These are phyloP conservation scores for Luzula sylvatica DNA, from an alignment of 176 grass and related monocot species.

Conservation along the genomic window DNA sequence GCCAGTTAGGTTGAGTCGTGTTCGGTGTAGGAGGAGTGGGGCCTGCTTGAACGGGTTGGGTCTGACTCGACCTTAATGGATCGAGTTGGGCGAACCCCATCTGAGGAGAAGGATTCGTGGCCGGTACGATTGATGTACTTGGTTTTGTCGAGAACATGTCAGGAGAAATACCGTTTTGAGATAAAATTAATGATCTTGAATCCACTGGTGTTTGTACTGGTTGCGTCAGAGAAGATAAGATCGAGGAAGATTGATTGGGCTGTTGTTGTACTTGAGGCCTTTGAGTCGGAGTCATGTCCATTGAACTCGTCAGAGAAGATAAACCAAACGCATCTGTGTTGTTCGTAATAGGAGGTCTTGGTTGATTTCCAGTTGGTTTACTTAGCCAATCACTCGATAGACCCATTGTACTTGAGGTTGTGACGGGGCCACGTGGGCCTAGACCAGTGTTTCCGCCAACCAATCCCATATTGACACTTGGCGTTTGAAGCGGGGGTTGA, in stretches of 20 bases:
- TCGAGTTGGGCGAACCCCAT: constrained; percentile 46
- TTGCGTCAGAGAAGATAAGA: constrained; percentile 25
- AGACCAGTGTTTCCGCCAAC: constrained; percentile 31
- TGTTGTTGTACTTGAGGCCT: constrained; percentile 40
- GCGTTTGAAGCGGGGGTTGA: constrained; percentile 27
- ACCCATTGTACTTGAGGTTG: not conserved
- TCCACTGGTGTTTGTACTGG: constrained; percentile 13
- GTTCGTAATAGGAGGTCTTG: constrained; percentile 32
- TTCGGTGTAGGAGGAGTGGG: not conserved
- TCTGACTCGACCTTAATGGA: constrained; percentile 44
- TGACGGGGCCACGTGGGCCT: constrained; percentile 20
- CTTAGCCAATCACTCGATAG: constrained; percentile 56
- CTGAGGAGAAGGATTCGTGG: constrained; percentile 46
- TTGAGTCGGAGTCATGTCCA: constrained; percentile 25
- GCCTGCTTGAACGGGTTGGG: constrained; percentile 42
- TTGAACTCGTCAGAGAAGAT: constrained; percentile 33
- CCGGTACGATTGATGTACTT: constrained; percentile 30
- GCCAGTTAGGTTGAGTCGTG: constrained; percentile 50
- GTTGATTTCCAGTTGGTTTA: constrained; percentile 28
- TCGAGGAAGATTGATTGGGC: constrained; percentile 42
- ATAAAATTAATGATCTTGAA: constrained; percentile 49
- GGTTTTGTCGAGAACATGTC: constrained; percentile 60
- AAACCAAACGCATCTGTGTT: constrained; percentile 42
- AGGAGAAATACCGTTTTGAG: constrained; percentile 55
- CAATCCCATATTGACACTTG: constrained; percentile 38